Percentiles rank a stretch among this genome's conserved stretches.
phyloP scores from a whole-genome alignment of 2,329 filamentous ascomycete species.

The Apiospora koreana region DNA sequence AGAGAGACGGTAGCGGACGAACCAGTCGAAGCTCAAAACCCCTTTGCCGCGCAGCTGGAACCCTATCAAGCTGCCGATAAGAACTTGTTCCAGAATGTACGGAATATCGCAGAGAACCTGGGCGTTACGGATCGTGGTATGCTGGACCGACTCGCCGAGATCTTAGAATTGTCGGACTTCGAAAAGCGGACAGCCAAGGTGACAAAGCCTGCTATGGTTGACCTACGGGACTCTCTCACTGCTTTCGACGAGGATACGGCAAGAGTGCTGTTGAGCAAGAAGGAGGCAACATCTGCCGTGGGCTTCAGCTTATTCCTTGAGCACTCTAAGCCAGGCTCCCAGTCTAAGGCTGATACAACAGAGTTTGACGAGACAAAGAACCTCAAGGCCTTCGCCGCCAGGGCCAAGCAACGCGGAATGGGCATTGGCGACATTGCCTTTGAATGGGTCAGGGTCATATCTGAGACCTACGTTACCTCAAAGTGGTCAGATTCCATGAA shows the following conservation, averaged over 20 bases:
- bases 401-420: conserved; percentile 51
- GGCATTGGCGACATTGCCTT: conserved; percentile 59
- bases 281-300: conserved; percentile 47
- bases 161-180: conserved; percentile 52
- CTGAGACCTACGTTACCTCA: conserved; percentile 50
- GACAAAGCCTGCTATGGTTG: conserved; percentile 46
- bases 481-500: conserved; percentile 63
- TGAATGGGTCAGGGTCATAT: conserved; percentile 56
- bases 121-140: conserved; percentile 52
- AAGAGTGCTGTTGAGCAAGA: conserved; percentile 53
- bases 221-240: conserved; percentile 50
- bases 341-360: conserved; percentile 48
- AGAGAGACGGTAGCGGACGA: conserved; percentile 59
- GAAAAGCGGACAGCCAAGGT: conserved; percentile 54
- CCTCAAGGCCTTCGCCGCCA: conserved; percentile 52
- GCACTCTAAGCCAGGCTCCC: conserved; percentile 58
- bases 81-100: conserved; percentile 56
- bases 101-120: conserved; percentile 55
- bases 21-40: conserved; percentile 50
- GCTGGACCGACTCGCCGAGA: conserved; percentile 46
- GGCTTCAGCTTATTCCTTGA: conserved; percentile 65
- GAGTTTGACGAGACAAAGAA: conserved; percentile 55
- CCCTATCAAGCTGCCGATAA: conserved; percentile 58
- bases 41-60: conserved; percentile 56
- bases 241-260: conserved; percentile 56